Evolutionary conservation across 2,329 filamentous ascomycete genomes (phyloP).

Genomic region (Aspergillus persii): DNA sequence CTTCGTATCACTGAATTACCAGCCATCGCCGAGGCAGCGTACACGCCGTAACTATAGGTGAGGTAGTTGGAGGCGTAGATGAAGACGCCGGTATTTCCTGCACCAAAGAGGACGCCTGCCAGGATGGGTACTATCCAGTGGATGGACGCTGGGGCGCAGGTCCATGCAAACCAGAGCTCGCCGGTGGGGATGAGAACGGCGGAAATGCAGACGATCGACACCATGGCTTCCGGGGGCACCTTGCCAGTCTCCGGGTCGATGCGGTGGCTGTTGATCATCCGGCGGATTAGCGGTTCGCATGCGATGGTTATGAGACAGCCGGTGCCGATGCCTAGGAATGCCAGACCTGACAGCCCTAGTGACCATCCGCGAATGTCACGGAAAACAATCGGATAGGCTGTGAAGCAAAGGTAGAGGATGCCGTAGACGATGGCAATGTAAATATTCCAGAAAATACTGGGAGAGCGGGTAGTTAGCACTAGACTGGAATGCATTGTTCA

Average conservation of each 20-base stretch:
- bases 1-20: slow-evolving; percentile 74
- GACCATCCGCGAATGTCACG: slow-evolving; percentile 72
- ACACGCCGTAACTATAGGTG: slow-evolving; percentile 75
- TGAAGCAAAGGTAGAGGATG: slow-evolving; percentile 85
- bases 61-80: slow-evolving; percentile 82
- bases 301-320: slow-evolving; percentile 54
- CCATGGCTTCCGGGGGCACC: slow-evolving; percentile 74
- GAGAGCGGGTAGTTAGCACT: background rate
- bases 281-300: slow-evolving; percentile 67
- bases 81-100: slow-evolving; percentile 74
- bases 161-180: slow-evolving; percentile 87
- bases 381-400: slow-evolving; percentile 86
- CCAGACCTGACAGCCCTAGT: slow-evolving; percentile 68
- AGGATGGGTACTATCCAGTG: slow-evolving; percentile 80
- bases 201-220: slow-evolving; percentile 75
- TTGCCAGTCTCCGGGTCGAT: slow-evolving; percentile 73
- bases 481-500: background rate
- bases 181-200: slow-evolving; percentile 72
- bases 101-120: slow-evolving; percentile 75
- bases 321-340: slow-evolving; percentile 71
- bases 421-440: slow-evolving; percentile 77
- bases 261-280: slow-evolving; percentile 73
- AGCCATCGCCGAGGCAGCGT: slow-evolving; percentile 75
- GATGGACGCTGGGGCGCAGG: slow-evolving; percentile 70
- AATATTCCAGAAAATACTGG: slow-evolving; percentile 69